Base-by-base conservation (phyloP, 2,329 filamentous ascomycete genomes). In the Drechslerella dactyloides region DNA sequence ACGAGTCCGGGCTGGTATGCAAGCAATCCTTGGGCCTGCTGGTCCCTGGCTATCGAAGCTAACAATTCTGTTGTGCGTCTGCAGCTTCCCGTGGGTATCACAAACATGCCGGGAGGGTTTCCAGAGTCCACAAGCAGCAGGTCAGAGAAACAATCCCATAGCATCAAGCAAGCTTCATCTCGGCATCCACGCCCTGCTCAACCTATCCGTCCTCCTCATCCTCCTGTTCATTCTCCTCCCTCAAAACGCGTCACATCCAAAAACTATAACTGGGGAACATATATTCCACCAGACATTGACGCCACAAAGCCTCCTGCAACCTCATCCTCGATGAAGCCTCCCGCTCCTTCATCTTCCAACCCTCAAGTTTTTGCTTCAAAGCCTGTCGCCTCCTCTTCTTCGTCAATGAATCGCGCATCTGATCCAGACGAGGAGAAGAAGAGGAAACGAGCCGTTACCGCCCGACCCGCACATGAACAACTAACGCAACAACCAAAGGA, bases 211-310 rank as follows among this genome's bases (percentile, higher is more conserved):
- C 58, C 58, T 24, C 40, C 42, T 15, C 13, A 57, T 3, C 2
- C 51, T 11, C 30, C 60, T 13, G 13, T 65, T 1, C 44, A 65
- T 19, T 61, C 68, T 30, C 59, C 68, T 37, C 66, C 66, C 3
- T 27, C 60, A 2, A 65, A 60, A 24, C 48, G 27, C 1, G 51
- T 72, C 15, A 21, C 40, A 24, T 21, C 59, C 1, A 59, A 60
- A n/a, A 72, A 72, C 19, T 24, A 40, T n/a, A 72, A 72, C 24
- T 72, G 68, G 68, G 68, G 68, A 5, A 35, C 27, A 8, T 72
- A 64, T 23, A 46, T 27, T 1, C 15, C 68, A 27, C 50, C 60
- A 13, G 62, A 66, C 19, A 11, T 66, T 46, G 52, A 57, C 2
- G 7, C n/a, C 40, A 40, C 33, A 13, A n/a, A 17, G 8, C 42